Base-by-base conservation (phyloP, 768 basidiomycete species). In the Multifurca ochricompacta region DNA sequence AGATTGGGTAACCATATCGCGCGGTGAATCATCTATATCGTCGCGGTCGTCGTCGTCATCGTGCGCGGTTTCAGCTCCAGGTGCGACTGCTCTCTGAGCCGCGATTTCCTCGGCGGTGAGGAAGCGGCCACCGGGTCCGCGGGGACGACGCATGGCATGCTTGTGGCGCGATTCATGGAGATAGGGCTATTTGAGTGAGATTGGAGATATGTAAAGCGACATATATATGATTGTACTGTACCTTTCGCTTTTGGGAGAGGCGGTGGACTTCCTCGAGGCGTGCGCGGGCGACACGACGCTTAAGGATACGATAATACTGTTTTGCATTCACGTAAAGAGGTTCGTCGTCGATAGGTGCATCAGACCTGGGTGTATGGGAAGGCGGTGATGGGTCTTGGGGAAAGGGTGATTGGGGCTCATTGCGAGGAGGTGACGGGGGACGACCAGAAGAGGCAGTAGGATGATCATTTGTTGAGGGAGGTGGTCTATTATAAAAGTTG, bases 271-370 rank as follows among this genome's bases (percentile, higher is more conserved):
- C 95, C 65, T 96, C 94, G 48, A 97, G 77, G 45, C 96, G 78
- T 3, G 91, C 90, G 40, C 95, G 74, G 5, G 95, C 93, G 62
- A 89, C 80, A 52, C 96, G 80, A 59, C 96, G 80, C 74, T 98
- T 97, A 70, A 99, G 80, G 64, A 99, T 98, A 67, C 96, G 89
- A 64, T 94, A 92, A 69, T 98, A 99, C 71, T 99, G 96, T 68
- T 99, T 99, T 56, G 96, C 95, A 64, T 99, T 99, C 55, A 99
- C 96, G 72, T 97, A 97, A 62, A 99, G 83, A 25, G 96, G 95
- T 68, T 99, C 95, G 60, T 97, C 93, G 71, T 97, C 94, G 63
- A 90, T 77, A 54, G 69, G 70, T 4, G 62, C 34, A 56, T 75
- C 76, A 18, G 74, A 67, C 48, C 70, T 64, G 53, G 63, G 60